Conservation (phyloP, 2,329 filamentous ascomycete genomes). For the Teratosphaeria gauchensis region DNA sequence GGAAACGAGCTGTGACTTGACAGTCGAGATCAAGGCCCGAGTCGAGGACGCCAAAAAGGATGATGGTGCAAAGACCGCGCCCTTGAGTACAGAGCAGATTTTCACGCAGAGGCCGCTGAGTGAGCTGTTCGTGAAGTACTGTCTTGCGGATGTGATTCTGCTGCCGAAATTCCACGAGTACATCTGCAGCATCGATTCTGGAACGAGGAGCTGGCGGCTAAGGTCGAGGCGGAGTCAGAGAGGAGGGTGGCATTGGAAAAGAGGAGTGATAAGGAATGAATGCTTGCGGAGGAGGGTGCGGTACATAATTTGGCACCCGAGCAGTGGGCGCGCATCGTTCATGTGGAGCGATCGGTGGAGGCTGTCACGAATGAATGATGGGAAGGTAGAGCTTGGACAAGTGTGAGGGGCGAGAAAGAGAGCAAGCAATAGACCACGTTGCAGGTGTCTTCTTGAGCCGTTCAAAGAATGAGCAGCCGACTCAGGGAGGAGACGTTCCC, state of each 20-base stretch:
- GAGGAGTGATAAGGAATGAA: neutral
- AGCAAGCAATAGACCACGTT: no score
- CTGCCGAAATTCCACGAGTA: neutral
- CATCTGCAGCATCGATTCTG: neutral
- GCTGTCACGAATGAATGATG: neutral
- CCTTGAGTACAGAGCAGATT: neutral
- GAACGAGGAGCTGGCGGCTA: neutral
- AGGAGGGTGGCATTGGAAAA: neutral
- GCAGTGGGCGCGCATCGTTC: neutral
- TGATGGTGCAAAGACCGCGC: no score
- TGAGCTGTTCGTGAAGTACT: neutral
- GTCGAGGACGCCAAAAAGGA: no score
- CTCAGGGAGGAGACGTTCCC: neutral
- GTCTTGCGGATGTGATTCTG: neutral
- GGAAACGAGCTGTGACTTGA: neutral
- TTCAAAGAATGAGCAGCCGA: no score
- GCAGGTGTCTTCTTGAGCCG: no score
- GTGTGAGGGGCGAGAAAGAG: no score
- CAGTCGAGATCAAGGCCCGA: neutral
- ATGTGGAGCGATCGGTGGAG: neutral
- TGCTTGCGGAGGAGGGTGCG: neutral
- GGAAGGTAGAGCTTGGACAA: neutral
- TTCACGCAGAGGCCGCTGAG: neutral
- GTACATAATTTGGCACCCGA: neutral
- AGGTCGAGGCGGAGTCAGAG: neutral